A percentile compares a stretch with the other conserved stretches of the same genome.
Conservation (phyloP, 129 eudicot species). For the Escallonia rubra region DNA sequence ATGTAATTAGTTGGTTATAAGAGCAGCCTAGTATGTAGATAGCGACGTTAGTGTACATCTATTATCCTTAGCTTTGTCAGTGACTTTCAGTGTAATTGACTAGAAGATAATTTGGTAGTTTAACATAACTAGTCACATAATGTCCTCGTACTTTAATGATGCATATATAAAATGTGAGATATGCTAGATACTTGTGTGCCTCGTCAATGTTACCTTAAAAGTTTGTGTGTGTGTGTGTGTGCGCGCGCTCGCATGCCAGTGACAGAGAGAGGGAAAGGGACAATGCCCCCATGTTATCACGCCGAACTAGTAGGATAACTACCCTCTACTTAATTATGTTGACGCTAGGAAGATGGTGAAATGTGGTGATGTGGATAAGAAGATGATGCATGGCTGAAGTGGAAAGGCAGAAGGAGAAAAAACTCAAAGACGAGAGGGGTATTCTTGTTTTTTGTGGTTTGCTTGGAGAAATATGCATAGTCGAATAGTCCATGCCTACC, state of each 20-base stretch:
- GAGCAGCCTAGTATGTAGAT: conserved; percentile 38
- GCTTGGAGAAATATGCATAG: too few species aligned
- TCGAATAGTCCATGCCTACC: too few species aligned
- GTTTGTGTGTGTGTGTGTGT: too few species aligned
- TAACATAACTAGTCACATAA: background rate
- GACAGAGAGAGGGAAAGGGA: background rate
- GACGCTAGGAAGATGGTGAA: background rate
- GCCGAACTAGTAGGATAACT: background rate
- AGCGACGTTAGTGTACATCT: conserved; percentile 36
- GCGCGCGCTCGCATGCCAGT: too few species aligned
- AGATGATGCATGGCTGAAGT: background rate
- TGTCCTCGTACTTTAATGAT: conserved; percentile 1
- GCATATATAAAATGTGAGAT: background rate
- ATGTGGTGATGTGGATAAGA: background rate
- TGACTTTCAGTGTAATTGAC: conserved; percentile 23
- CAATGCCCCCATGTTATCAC: background rate
- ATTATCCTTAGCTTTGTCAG: conserved; percentile 27
- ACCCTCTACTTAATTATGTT: background rate
- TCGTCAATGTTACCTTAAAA: background rate
- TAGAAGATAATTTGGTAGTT: conserved; percentile 1
- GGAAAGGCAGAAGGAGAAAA: background rate
- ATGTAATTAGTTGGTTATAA: conserved; percentile 21
- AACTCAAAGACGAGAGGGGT: background rate
- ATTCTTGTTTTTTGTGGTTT: background rate
- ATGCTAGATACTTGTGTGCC: background rate